phyloP scores from a whole-genome alignment of 768 basidiomycete genomes.

The Hypsizygus marmoreus region DNA sequence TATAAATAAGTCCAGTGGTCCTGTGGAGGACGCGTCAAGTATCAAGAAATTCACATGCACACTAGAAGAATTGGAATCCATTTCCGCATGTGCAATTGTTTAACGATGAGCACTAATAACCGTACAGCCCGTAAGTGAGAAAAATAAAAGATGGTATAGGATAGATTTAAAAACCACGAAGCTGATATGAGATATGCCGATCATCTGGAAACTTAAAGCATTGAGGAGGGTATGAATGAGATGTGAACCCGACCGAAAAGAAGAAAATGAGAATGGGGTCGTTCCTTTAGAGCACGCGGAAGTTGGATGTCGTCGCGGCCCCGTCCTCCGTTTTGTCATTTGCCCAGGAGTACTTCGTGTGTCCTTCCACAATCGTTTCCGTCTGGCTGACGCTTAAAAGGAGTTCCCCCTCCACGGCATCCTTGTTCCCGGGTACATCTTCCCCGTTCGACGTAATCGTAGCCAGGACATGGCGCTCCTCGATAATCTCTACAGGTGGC shows the following conservation, averaged over 20 bases:
- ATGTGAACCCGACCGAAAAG: constrained; percentile 6
- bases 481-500: neutral
- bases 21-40: no score
- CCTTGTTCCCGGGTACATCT: constrained; percentile 26
- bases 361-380: constrained; percentile 28
- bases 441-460: constrained; percentile 8
- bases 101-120: neutral
- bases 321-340: constrained; percentile 9
- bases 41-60: no score
- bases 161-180: constrained; percentile 9
- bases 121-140: neutral
- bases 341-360: constrained; percentile 19
- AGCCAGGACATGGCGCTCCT: constrained; percentile 2
- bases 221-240: constrained; percentile 11
- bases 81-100: no score
- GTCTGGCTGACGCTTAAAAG: constrained; percentile 28
- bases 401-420: constrained; percentile 28
- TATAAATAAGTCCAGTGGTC: no score
- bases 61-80: no score
- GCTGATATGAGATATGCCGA: no score
- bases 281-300: neutral
- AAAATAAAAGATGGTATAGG: constrained; percentile 12
- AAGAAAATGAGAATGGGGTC: constrained; percentile 1
- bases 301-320: neutral
- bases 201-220: neutral